These are phyloP conservation scores for Lodderomyces metapsilosis DNA, from an alignment of 1,139 yeast genomes.

Conservation along the genomic window DNA sequence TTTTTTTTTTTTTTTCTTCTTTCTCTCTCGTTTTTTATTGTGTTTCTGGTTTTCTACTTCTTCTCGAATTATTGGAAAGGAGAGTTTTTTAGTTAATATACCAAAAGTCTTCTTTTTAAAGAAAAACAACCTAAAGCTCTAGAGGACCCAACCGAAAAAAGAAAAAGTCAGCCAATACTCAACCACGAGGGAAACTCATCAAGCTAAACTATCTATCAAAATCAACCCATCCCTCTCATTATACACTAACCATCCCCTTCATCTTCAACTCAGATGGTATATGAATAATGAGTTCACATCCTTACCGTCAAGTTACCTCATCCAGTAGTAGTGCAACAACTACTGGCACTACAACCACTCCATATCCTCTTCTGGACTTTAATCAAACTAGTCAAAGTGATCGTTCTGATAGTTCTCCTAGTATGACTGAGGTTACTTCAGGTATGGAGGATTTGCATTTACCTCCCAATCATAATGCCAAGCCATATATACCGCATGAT, in stretches of 20 bases:
- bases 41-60: no score
- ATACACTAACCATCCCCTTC: not conserved
- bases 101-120: no score
- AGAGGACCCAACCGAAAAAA: no score
- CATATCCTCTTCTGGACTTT: slow-evolving; percentile 26
- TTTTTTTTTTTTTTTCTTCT: no score
- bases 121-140: no score
- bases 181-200: no score
- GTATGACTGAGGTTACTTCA: slow-evolving; percentile 12
- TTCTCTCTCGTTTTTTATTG: no score
- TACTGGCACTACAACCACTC: slow-evolving; percentile 9
- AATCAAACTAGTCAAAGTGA: slow-evolving; percentile 7
- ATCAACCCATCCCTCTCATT: no score
- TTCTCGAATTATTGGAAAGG: no score
- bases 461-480: slow-evolving; percentile 14
- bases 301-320: slow-evolving; percentile 14
- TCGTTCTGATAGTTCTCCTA: slow-evolving; percentile 10
- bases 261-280: not conserved
- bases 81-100: no score
- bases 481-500: slow-evolving; percentile 5
- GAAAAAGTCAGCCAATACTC: no score
- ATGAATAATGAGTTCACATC: slow-evolving; percentile 10
- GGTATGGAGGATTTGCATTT: slow-evolving; percentile 15
- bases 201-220: no score
- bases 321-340: slow-evolving; percentile 2